phyloP scores from a whole-genome alignment of 2,329 filamentous ascomycete genomes.

The Hysterium pulicare region DNA sequence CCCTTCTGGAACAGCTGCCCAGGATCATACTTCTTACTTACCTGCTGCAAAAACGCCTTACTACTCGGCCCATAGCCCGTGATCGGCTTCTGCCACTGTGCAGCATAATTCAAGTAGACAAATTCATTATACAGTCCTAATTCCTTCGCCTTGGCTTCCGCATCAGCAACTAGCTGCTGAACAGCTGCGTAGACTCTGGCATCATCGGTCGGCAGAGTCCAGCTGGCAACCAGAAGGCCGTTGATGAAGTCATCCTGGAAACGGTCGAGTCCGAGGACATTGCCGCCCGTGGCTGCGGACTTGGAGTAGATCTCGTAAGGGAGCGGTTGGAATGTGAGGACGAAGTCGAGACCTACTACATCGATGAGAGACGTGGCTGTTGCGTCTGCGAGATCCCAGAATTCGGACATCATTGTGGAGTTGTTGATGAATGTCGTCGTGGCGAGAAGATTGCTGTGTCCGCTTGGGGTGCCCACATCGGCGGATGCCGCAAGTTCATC shows the following conservation, averaged over 20 bases:
- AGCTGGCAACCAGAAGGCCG: conserved; percentile 13
- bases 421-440: conserved; percentile 20
- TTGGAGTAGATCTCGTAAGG: conserved; percentile 18
- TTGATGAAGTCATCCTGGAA: conserved; percentile 18
- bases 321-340: conserved; percentile 17
- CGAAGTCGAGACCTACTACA: conserved; percentile 15
- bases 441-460: conserved; percentile 13
- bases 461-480: conserved; percentile 1
- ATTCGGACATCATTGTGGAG: conserved; percentile 14
- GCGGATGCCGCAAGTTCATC: conserved; percentile 11
- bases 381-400: conserved; percentile 13
- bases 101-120: conserved; percentile 37
- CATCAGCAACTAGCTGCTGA: conserved; percentile 11
- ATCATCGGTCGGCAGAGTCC: conserved; percentile 14
- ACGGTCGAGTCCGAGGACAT: conserved; percentile 20
- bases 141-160: conserved; percentile 16
- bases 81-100: conserved; percentile 35
- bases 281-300: conserved; percentile 17
- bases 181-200: conserved; percentile 12
- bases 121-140: conserved; percentile 21
- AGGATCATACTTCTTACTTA: conserved; percentile 36
- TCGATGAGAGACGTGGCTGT: conserved; percentile 9
- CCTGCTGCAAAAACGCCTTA: conserved; percentile 22
- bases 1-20: conserved; percentile 32
- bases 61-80: conserved; percentile 26